These are phyloP conservation scores for Ramularia endophylla DNA, from an alignment of 2,329 filamentous ascomycete genomes.

Conservation along the genomic window DNA sequence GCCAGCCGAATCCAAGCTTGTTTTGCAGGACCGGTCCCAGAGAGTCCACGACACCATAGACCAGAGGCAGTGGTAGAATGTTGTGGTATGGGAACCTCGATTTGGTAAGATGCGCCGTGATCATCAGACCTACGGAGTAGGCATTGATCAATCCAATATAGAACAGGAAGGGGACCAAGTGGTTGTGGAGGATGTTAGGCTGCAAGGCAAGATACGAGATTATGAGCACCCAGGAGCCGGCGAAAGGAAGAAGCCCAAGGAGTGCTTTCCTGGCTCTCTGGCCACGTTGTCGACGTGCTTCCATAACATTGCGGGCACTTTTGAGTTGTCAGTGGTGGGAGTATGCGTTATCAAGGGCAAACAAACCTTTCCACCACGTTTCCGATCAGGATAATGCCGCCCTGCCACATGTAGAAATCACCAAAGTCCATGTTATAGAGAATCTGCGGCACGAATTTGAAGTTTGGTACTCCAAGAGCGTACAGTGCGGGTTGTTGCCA, in stretches of 20 bases:
- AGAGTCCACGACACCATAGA: slow-evolving; percentile 73
- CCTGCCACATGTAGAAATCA: slow-evolving; percentile 89
- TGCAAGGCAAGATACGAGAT: slow-evolving; percentile 76
- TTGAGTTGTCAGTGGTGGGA: slow-evolving; percentile 4
- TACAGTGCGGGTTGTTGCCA: slow-evolving; percentile 81
- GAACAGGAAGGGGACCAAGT: slow-evolving; percentile 83
- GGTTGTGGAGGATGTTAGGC: slow-evolving; percentile 71
- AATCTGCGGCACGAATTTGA: slow-evolving; percentile 58
- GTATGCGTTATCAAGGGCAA: background rate
- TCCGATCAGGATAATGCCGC: slow-evolving; percentile 70
- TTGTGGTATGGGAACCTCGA: slow-evolving; percentile 87
- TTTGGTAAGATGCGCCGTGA: slow-evolving; percentile 86
- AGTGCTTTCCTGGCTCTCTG: slow-evolving; percentile 69
- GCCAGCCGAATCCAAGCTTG: slow-evolving; percentile 57
- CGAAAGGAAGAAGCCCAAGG: slow-evolving; percentile 76
- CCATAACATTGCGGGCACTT: slow-evolving; percentile 76
- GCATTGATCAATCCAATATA: slow-evolving; percentile 89
- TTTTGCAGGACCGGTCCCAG: slow-evolving; percentile 61
- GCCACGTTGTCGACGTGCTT: slow-evolving; percentile 66
- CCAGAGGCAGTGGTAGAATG: slow-evolving; percentile 71
- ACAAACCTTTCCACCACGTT: slow-evolving; percentile 68
- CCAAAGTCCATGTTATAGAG: slow-evolving; percentile 80
- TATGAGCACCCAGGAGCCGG: slow-evolving; percentile 69
- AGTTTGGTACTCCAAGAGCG: slow-evolving; percentile 61
- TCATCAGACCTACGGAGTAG: slow-evolving; percentile 86